Percentiles rank a stretch among this genome's conserved stretches.
These are phyloP conservation scores for Populus trichocarpa DNA, from an alignment of 441 rosid species.

Conservation along the genomic window DNA sequence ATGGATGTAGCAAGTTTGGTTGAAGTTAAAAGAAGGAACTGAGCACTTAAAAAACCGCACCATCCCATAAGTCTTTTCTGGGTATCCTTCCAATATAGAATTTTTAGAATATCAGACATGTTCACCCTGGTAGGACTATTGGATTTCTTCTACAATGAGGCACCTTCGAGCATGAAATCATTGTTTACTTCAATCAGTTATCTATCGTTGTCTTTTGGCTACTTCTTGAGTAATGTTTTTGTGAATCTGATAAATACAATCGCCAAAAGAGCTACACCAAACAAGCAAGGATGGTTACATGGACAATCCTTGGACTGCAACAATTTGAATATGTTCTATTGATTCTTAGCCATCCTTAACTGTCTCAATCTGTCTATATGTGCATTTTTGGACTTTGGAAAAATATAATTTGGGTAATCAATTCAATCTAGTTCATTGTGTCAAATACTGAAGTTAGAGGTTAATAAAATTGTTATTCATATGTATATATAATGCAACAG, in stretches of 20 bases:
- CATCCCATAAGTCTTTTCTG: conserved; percentile 36
- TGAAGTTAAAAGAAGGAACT: conserved; percentile 42
- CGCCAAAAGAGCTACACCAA: conserved; percentile 21
- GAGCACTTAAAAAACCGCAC: not conserved
- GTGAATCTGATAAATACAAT: conserved; percentile 34
- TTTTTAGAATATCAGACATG: conserved; percentile 54
- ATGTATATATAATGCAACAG: no score
- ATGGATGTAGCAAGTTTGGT: conserved; percentile 40
- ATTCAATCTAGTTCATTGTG: no score
- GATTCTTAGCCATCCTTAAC: conserved; percentile 46
- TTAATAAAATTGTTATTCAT: no score
- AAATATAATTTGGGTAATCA: no score
- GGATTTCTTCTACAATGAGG: conserved; percentile 49
- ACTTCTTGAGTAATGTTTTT: conserved; percentile 37
- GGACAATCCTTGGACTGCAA: conserved; percentile 26
- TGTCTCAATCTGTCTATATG: conserved; percentile 21
- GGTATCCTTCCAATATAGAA: conserved; percentile 41
- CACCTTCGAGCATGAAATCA: conserved; percentile 43
- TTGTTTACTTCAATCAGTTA: conserved; percentile 44
- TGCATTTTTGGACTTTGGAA: not conserved
- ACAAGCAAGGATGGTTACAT: conserved; percentile 45
- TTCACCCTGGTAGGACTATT: conserved; percentile 42
- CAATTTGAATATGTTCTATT: conserved; percentile 38
- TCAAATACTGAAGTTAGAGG: no score
- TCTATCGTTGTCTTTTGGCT: conserved; percentile 36